These are phyloP conservation scores for Flammula alnicola DNA, from an alignment of 1,284 basidiomycete genomes.

Conservation along the genomic window DNA sequence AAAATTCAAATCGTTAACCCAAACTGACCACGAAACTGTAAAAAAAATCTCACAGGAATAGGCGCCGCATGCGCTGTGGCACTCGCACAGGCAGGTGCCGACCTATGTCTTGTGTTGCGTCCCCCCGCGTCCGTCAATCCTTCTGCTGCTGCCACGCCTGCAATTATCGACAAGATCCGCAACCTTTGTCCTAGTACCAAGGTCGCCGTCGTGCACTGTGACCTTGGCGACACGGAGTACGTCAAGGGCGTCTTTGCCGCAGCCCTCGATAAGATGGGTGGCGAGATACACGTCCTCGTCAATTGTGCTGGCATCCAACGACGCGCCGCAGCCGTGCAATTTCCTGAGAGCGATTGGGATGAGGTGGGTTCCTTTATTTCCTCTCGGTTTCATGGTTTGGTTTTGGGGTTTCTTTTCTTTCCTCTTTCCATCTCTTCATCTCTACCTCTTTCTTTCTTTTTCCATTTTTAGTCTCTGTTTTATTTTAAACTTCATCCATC, in stretches of 20 bases:
- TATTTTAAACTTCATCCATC: slow-evolving; percentile 6
- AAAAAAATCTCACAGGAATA: slow-evolving; percentile 64
- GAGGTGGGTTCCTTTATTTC: slow-evolving; percentile 58
- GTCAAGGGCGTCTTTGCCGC: slow-evolving; percentile 71
- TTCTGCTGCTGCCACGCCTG: background rate
- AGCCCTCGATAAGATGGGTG: slow-evolving; percentile 60
- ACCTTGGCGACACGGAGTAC: slow-evolving; percentile 70
- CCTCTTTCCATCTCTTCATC: background rate
- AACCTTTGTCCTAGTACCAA: background rate
- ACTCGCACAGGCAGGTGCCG: slow-evolving; percentile 80
- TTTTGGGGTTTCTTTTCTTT: slow-evolving; percentile 5
- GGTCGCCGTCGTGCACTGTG: slow-evolving; percentile 69
- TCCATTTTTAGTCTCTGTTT: slow-evolving; percentile 2
- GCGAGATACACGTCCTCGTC: slow-evolving; percentile 83
- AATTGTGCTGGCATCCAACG: slow-evolving; percentile 97
- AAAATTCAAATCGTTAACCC: background rate
- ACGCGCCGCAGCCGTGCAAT: slow-evolving; percentile 80
- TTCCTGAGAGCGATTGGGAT: slow-evolving; percentile 89
- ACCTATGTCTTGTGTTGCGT: slow-evolving; percentile 81
- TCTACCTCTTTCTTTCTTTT: slow-evolving; percentile 13
- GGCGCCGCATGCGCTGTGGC: slow-evolving; percentile 76
- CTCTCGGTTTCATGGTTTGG: background rate
- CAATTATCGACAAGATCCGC: slow-evolving; percentile 5
- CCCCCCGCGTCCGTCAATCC: slow-evolving; percentile 45
- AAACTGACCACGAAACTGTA: too few relatives aligned